Evolutionary conservation across 768 basidiomycete genomes (phyloP), one percentile per base, ranked within the genome.

Genomic region (Boletus rubescentipes): DNA sequence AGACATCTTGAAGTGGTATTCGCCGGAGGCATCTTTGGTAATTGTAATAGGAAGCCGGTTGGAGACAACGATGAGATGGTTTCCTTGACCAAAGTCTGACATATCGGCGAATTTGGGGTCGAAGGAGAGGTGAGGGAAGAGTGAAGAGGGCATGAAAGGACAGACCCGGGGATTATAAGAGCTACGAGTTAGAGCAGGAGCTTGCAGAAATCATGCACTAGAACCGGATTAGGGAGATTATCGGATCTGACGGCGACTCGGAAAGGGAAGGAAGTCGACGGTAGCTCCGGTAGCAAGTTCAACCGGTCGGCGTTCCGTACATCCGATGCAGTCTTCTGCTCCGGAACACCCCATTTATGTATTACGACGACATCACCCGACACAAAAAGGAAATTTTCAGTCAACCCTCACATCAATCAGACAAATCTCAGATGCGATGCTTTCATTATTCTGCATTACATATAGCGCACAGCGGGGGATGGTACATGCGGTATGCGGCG

Each of bases 1-100:
- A 55, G 93, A 95, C 95, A 98, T 97, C 79, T 96, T 91, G 84
- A 97, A 98, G 77, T 95, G 91, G 73, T 95, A 98, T 71, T 96
- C 87, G 68, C 94, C 94, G 47, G 79, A 75, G 14, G 82, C 86
- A 82, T 98, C 95, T 76, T 93, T 96, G 71, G 78, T 91, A 69
- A 98, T 98, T 43, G 96, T 97, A 55, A 98, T 83, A 20, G 96
- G 96, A 54, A 98, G 86, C 49, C 96, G 85, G 75, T 98, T 98
- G 47, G 91, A 90, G 67, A 98, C 93, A 65, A 98, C 92, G 74
- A 98, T 88, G 79, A 98, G 87, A 62, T 93, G 89, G 53, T 77
- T 79, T 59, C 75, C 77, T 61, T 79, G 71, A 62, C 70, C 73
- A 62, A 73, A 66, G 60, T 76, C 68, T 26, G 26, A 26, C 79